Conservation (phyloP, 306 rosid genomes). For the Cyamopsis tetragonoloba region DNA sequence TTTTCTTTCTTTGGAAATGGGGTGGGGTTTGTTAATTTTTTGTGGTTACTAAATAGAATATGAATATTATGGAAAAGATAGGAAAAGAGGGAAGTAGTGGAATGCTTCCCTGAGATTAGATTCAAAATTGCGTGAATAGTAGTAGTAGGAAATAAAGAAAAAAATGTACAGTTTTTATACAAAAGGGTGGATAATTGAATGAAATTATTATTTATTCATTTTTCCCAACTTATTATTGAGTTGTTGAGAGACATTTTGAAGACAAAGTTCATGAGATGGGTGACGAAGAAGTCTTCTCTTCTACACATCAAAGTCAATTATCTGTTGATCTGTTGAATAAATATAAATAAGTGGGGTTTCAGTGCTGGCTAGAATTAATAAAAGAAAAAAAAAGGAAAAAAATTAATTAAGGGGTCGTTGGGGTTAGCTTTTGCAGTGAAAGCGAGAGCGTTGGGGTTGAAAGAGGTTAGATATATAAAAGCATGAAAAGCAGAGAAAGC, state of each 20-base stretch:
- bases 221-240: not conserved
- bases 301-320: not conserved
- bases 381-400: too few relatives aligned
- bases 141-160: constrained; percentile 46
- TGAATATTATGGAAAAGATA: constrained; percentile 44
- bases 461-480: constrained; percentile 11
- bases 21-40: constrained; percentile 41
- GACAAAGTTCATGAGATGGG: constrained; percentile 14
- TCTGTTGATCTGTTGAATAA: constrained; percentile 2
- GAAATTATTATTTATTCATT: not conserved
- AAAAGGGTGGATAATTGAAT: constrained; percentile 27
- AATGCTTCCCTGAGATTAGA: constrained; percentile 42
- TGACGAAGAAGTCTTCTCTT: not conserved
- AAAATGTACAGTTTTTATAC: constrained; percentile 66
- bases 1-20: not conserved
- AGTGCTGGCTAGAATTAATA: not conserved
- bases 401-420: constrained; percentile 26
- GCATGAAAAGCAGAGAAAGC: constrained; percentile 76
- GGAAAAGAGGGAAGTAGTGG: constrained; percentile 46
- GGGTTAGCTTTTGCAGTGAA: constrained; percentile 43
- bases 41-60: constrained; percentile 46
- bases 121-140: constrained; percentile 40
- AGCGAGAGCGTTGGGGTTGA: constrained; percentile 32
- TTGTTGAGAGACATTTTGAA: constrained; percentile 3
- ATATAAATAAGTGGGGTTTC: constrained; percentile 18